Evolutionary conservation across 495 filamentous ascomycete genomes (phyloP).

Genomic region (Cercophora samala): DNA sequence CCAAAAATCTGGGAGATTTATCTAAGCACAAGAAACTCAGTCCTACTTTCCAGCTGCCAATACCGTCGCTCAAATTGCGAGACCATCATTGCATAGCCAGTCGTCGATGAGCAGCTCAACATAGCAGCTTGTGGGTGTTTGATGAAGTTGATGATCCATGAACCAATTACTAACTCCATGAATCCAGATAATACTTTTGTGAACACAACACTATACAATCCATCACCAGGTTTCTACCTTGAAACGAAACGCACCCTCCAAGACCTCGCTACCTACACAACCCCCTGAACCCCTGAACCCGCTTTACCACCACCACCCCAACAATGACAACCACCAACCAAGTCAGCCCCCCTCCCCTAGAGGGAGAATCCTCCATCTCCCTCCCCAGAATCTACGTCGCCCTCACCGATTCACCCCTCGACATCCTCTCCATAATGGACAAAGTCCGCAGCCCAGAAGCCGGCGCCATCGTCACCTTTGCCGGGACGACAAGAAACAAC

Average conservation of each 20-base stretch:
- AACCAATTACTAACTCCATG: neutral
- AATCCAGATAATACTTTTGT: neutral
- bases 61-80: neutral
- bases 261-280: neutral
- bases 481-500: conserved; percentile 81
- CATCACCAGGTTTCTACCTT: neutral
- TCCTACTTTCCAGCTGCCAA: too few relatives aligned
- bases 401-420: conserved; percentile 63
- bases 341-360: conserved; percentile 27
- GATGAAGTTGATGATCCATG: neutral
- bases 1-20: too few relatives aligned
- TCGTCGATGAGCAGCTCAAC: neutral
- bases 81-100: neutral
- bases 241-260: neutral
- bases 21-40: too few relatives aligned
- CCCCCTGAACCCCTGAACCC: neutral
- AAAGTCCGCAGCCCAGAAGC: conserved; percentile 73
- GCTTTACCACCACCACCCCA: neutral
- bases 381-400: conserved; percentile 52
- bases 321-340: conserved; percentile 7
- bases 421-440: conserved; percentile 56
- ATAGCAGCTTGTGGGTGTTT: neutral
- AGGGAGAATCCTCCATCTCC: conserved; percentile 17
- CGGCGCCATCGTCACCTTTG: conserved; percentile 86
- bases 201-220: neutral